Percentiles rank a stretch among this genome's conserved stretches.
phyloP scores from a whole-genome alignment of 768 basidiomycete genomes.

The Leccinum obscurum region DNA sequence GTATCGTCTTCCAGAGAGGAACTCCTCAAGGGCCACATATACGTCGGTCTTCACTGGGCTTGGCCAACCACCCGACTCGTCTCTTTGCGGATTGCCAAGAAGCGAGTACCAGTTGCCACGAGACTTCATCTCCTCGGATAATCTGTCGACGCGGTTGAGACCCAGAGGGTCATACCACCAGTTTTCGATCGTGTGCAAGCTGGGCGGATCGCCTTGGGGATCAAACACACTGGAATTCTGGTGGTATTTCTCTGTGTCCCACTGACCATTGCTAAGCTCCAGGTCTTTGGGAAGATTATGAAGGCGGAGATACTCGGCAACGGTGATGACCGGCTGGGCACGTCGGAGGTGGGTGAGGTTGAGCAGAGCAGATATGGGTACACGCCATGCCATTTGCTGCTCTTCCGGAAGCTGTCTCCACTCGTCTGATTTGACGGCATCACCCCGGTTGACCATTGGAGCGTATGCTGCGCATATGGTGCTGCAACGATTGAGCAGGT shows the following conservation, averaged over 20 bases:
- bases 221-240: slow-evolving; percentile 30
- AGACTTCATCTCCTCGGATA: slow-evolving; percentile 32
- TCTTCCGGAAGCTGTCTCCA: slow-evolving; percentile 42
- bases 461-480: slow-evolving; percentile 41
- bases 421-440: slow-evolving; percentile 42
- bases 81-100: slow-evolving; percentile 15
- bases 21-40: slow-evolving; percentile 22
- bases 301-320: slow-evolving; percentile 44
- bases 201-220: slow-evolving; percentile 21
- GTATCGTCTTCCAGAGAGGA: slow-evolving; percentile 20
- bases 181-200: slow-evolving; percentile 39
- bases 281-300: slow-evolving; percentile 35
- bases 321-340: slow-evolving; percentile 40
- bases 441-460: slow-evolving; percentile 45
- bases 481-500: slow-evolving; percentile 11
- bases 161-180: slow-evolving; percentile 39
- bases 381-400: slow-evolving; percentile 37
- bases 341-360: slow-evolving; percentile 42
- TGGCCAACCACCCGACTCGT: slow-evolving; percentile 26
- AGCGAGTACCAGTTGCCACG: slow-evolving; percentile 33
- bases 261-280: slow-evolving; percentile 41
- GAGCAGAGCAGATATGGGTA: slow-evolving; percentile 41
- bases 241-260: slow-evolving; percentile 39
- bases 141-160: slow-evolving; percentile 39
- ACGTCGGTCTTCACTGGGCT: slow-evolving; percentile 17